Base-by-base conservation (phyloP, 176 grass and related monocot genomes). In the Areca catechu region DNA sequence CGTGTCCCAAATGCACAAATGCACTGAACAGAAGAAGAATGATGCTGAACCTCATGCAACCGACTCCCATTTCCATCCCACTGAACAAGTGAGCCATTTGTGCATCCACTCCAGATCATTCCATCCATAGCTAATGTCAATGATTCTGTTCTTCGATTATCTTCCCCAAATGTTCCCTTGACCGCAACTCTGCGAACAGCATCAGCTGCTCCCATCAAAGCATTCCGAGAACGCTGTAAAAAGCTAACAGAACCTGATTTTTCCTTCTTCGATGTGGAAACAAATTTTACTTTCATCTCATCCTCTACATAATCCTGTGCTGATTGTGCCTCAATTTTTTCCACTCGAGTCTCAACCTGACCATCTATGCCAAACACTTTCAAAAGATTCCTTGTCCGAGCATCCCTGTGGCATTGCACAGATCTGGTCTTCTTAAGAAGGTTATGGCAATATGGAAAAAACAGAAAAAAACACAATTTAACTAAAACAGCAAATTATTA, bases 151-250 rank as follows among this genome's bases (percentile, higher is more conserved):
- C 93, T 82, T 23, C 83, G 80, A 61, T 80, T 88, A 66, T 98
- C 87, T 80, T 98, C 87, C 17, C 81, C 80, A 70, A 98, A 98
- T 19, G 81, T 78, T 24, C 92, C 77, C 76, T 90, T 97, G 47
- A 82, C 89, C 51, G 92, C 93, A 69, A 77, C 93, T 12, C 76
- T 81, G 37, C 86, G 76, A 55, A 96, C 91, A 5, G 71, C 91
- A 75, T 84, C 91, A 24, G 91, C 91, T 63, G 91, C 91, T 52
- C 86, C 91, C 29, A 96, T 90, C 7, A 96, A 60, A 60, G 80
- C 91, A 74, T 96, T 96, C 61, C 86, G 73, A 74, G 91, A 96
- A 63, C 89, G 89, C 49, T 96, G 86, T 56, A 96, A 88, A 77
- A 96, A 90, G 64, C 86, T 96, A 53, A 89, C 70, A 60, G 86